Evolutionary conservation across 768 basidiomycete species (phyloP), one percentile per base, ranked within the genome.

Genomic region (Chalciporus piperatus): DNA sequence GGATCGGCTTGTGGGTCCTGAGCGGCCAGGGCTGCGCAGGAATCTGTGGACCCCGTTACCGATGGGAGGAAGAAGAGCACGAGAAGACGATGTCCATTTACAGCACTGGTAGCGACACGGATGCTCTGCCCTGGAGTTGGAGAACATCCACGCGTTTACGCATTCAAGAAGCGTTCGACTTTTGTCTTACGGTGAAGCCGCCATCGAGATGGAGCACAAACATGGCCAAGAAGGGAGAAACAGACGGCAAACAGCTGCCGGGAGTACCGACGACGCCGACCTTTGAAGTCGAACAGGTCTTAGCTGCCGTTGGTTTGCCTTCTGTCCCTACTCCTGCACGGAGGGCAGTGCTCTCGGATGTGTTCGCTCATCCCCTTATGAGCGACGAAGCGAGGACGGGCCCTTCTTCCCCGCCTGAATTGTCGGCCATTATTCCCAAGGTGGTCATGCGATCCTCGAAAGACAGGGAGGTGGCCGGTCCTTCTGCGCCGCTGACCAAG

Each of bases 21-120:
- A 89, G 87, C 42, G 87, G 84, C 40, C 79, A 89, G 51, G 81
- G 81, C 51, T 87, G 86, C 42, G 90, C 82, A 44, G 89, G 91
- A n/a, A 65, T 92, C 14, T 90, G 89, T 66, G 91, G 91, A 40
- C 91, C 91, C 10, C 82, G 88, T 13, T 82, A 84, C 60, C 77
- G 85, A 56, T 91, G 89, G 91, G 90, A 92, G 63, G 91, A 92
- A 71, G 81, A 86, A 45, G 82, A 83, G 23, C 75, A 73, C 14
- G 85, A 87, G 62, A 86, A 85, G 72, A 73, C 73, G 3, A 64
- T 74, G 38, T 76, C 81, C 4, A 59, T 74, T 20, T 78, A 80
- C 59, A 76, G 72, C 52, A 82, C 83, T 45, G 55, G 65, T 1
- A 61, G 51, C 16, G 64, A 80, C 23, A 60, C 64, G 14, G 75